A percentile compares a stretch with the other conserved stretches of the same genome.
Conservation (phyloP, 352 stramenopile genomes). For the Thraustochytrium striatum region DNA sequence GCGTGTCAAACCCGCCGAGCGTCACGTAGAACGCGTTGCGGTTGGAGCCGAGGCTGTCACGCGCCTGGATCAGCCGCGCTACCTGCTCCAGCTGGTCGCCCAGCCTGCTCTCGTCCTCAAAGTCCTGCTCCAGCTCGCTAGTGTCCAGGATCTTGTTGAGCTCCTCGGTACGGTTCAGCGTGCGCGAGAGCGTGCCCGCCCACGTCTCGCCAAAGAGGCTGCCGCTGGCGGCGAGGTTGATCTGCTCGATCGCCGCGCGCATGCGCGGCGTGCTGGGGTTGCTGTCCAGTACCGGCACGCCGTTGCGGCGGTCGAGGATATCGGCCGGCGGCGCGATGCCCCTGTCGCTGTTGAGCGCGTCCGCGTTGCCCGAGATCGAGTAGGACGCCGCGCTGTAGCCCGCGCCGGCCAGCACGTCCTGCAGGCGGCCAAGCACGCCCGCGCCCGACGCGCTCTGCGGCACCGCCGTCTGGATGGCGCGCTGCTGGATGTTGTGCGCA, state of each 20-base stretch:
- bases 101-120: not conserved
- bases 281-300: constrained; percentile 44
- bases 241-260: not conserved
- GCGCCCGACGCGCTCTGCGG: constrained; percentile 54
- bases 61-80: constrained; percentile 59
- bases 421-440: constrained; percentile 63
- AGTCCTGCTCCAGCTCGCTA: not conserved
- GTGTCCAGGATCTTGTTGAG: not conserved
- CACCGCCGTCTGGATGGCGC: constrained; percentile 56
- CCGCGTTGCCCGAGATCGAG: constrained; percentile 55
- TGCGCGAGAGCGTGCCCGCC: not conserved
- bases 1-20: constrained; percentile 63
- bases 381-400: constrained; percentile 53
- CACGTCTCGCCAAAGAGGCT: constrained; percentile 27
- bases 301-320: constrained; percentile 34
- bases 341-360: constrained; percentile 55
- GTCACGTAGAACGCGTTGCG: constrained; percentile 59
- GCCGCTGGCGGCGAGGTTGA: not conserved
- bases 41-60: constrained; percentile 57
- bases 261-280: constrained; percentile 44
- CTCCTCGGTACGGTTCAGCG: constrained; percentile 1
- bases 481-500: constrained; percentile 58
- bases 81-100: constrained; percentile 56
- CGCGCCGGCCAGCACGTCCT: constrained; percentile 53
- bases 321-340: constrained; percentile 52